Evolutionary conservation across 2,329 filamentous ascomycete genomes (phyloP).

Genomic region (Fulvia fulva): DNA sequence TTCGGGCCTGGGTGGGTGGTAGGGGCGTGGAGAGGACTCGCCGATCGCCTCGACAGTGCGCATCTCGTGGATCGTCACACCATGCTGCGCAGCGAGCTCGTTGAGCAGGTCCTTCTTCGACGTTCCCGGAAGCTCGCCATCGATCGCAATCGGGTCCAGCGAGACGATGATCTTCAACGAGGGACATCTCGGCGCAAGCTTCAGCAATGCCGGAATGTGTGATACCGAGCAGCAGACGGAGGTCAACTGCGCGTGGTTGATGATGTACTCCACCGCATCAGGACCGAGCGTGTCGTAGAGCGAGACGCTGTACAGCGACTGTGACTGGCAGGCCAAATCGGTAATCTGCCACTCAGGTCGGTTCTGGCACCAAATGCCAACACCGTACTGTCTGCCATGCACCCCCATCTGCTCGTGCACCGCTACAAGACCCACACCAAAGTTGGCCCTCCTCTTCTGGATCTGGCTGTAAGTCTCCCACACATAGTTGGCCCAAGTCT

Average conservation of each 20-base stretch:
- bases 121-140: constrained; percentile 65
- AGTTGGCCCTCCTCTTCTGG: constrained; percentile 72
- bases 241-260: constrained; percentile 77
- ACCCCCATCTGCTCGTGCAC: constrained; percentile 71
- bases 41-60: constrained; percentile 78
- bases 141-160: constrained; percentile 75
- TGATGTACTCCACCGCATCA: constrained; percentile 88
- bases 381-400: constrained; percentile 62
- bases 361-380: constrained; percentile 85
- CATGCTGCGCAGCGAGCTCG: constrained; percentile 67
- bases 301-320: constrained; percentile 83
- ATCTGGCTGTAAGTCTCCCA: constrained; percentile 82
- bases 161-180: constrained; percentile 82
- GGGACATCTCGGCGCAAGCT: constrained; percentile 72
- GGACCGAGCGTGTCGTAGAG: constrained; percentile 95
- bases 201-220: constrained; percentile 77
- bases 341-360: constrained; percentile 85
- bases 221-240: constrained; percentile 75
- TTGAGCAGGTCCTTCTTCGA: constrained; percentile 78
- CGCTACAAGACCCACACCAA: constrained; percentile 81
- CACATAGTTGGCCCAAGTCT: constrained; percentile 70
- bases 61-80: constrained; percentile 75
- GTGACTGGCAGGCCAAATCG: constrained; percentile 81
- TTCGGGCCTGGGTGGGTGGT: constrained; percentile 66
- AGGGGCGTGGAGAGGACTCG: constrained; percentile 62